These are phyloP conservation scores for Trichosporon ovoides DNA, from an alignment of 1,284 basidiomycete species.

Conservation along the genomic window DNA sequence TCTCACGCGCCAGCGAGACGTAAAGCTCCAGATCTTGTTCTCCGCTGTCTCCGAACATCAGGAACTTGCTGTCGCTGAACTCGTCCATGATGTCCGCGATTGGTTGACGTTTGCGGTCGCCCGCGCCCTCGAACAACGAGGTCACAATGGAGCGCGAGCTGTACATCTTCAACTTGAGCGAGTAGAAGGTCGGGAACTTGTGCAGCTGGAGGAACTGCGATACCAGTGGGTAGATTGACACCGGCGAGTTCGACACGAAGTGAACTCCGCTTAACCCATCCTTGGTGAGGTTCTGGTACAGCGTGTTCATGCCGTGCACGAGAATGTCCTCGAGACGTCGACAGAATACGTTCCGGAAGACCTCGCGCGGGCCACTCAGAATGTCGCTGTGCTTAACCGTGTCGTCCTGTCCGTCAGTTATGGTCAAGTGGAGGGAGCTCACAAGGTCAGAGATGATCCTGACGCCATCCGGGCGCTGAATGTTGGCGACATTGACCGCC, in stretches of 20 bases:
- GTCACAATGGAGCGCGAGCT: constrained; percentile 73
- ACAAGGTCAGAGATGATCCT: constrained; percentile 80
- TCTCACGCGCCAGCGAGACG: constrained; percentile 61
- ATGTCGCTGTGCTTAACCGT: constrained; percentile 78
- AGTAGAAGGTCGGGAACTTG: constrained; percentile 51
- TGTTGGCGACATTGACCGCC: constrained; percentile 20
- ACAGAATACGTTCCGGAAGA: constrained; percentile 59
- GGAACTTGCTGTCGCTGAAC: constrained; percentile 67
- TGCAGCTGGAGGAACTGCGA: constrained; percentile 70
- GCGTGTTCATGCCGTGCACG: constrained; percentile 78
- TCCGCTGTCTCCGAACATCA: constrained; percentile 80
- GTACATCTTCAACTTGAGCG: constrained; percentile 68
- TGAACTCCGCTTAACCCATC: constrained; percentile 68
- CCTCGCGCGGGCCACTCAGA: constrained; percentile 63
- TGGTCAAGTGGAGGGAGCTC: neutral
- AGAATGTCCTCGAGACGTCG: constrained; percentile 61
- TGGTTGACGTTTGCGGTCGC: constrained; percentile 68
- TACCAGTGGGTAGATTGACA: constrained; percentile 74
- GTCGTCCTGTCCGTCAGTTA: constrained; percentile 58
- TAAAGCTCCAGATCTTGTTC: constrained; percentile 87
- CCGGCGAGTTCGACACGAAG: constrained; percentile 87
- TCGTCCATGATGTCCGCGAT: constrained; percentile 67
- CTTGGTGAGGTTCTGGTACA: constrained; percentile 65
- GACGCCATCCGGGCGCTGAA: constrained; percentile 45
- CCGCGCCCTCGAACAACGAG: constrained; percentile 66